These are phyloP conservation scores for Phytophthora foliorum DNA, from an alignment of 352 stramenopile genomes.

Conservation along the genomic window DNA sequence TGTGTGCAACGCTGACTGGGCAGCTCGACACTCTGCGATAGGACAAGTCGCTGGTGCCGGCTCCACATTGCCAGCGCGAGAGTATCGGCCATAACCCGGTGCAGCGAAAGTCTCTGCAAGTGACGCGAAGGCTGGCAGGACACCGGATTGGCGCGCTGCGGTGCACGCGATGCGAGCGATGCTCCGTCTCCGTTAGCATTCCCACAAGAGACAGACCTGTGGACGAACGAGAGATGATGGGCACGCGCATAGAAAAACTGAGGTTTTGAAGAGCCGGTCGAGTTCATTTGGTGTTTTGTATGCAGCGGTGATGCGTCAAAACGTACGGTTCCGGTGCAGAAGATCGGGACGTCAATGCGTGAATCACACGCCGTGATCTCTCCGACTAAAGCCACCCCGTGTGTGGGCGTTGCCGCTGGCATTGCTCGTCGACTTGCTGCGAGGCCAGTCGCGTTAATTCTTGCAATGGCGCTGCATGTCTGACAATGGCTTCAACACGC, in stretches of 20 bases:
- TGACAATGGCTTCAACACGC: neutral
- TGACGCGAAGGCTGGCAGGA: conserved; percentile 27
- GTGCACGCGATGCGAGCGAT: conserved; percentile 13
- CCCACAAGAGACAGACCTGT: conserved; percentile 39
- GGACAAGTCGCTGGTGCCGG: conserved; percentile 19
- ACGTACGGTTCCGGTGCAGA: conserved; percentile 32
- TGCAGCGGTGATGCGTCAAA: neutral
- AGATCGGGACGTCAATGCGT: neutral
- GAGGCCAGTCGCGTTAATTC: no score
- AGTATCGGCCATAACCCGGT: conserved; percentile 26
- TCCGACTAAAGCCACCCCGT: neutral
- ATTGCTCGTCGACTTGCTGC: neutral
- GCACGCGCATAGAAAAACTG: conserved; percentile 18
- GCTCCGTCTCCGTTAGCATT: conserved; percentile 28
- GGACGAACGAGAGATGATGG: conserved; percentile 33
- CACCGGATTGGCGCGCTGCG: conserved; percentile 37
- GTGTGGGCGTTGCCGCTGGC: neutral
- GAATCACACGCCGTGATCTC: no score
- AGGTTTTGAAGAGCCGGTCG: conserved; percentile 2
- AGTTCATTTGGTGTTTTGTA: conserved; percentile 25
- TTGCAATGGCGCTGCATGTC: neutral
- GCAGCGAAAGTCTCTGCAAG: conserved; percentile 12
- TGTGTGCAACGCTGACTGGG: conserved; percentile 36
- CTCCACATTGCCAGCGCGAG: conserved; percentile 28
- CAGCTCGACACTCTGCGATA: conserved; percentile 17